Base-by-base conservation (phyloP, 495 filamentous ascomycete genomes). In the Penicillium crystallinum region DNA sequence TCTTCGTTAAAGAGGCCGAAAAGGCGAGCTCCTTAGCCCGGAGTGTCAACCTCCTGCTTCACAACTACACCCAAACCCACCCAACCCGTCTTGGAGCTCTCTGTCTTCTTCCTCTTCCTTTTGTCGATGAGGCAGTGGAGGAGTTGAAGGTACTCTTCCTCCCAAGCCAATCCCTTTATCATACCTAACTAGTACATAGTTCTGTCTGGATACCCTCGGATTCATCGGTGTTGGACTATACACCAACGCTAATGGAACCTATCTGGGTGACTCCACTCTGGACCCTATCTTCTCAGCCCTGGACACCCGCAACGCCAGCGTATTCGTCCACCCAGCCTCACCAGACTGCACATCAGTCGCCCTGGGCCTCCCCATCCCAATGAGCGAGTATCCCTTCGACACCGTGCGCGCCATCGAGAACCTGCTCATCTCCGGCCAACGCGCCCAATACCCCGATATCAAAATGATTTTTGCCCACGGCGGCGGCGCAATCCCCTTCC, bases 311-410 rank as follows among this genome's bases (percentile, higher is more conserved):
- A 63, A 68, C 11, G 65, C 72, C 1, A 68, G 63, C 4, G 64
- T 78, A 0, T 81, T 83, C 56, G 72, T 81, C 21, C 80, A 84
- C 50, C 80, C 80, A 4, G 77, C 77, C 1, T 68, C 65, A 38
- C 51, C 68, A 4, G 63, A 54, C 39, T 70, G 57, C 52, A 37
- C 42, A 47, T 56, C 54, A 55, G 36, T 66, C 58, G 46, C 58
- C 49, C 2, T 59, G 63, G 56, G 49, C 30, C 72, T 74, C 44
- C 72, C 74, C 5, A 57, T 66, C 17, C 81, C 81, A 4, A 66
- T 80, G 58, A 69, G 77, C n/a, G 79, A 82, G 57, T 83, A 79
- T 60, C 65, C 79, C 9, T 80, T 84, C 59, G 80, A 82, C 30
- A 77, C 71, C 6, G 71, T 74, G 8, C 69, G 78, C 6, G 68